Evolutionary conservation across 768 basidiomycete species (phyloP).

Genomic region (Lactarius vividus): DNA sequence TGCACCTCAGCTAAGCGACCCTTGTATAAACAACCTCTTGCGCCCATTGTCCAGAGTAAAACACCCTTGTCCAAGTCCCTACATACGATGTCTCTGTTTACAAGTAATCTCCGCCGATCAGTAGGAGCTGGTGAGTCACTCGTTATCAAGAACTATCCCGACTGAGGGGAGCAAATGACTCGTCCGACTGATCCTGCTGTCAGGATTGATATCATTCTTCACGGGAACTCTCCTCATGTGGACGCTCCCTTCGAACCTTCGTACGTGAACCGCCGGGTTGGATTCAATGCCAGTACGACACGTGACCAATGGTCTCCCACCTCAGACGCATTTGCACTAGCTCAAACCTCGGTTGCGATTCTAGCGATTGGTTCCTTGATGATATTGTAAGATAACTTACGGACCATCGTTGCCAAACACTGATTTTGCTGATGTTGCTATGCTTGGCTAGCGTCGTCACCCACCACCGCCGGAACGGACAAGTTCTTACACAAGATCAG

Average conservation of each 20-base stretch:
- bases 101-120: slow-evolving; percentile 26
- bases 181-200: not conserved
- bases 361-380: slow-evolving; percentile 64
- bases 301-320: slow-evolving; percentile 6
- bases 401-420: not conserved
- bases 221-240: slow-evolving; percentile 22
- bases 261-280: slow-evolving; percentile 21
- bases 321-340: slow-evolving; percentile 34
- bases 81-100: slow-evolving; percentile 25
- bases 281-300: slow-evolving; percentile 12
- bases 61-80: not conserved
- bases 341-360: slow-evolving; percentile 72
- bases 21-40: slow-evolving; percentile 9
- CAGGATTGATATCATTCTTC: slow-evolving; percentile 19
- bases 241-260: slow-evolving; percentile 46
- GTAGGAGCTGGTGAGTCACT: slow-evolving; percentile 23
- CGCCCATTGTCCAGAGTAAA: slow-evolving; percentile 1
- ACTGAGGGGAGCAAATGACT: not conserved
- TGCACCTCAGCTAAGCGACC: not conserved
- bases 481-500: slow-evolving; percentile 63
- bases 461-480: slow-evolving; percentile 62
- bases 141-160: not conserved
- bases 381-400: slow-evolving; percentile 56
- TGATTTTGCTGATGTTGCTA: not conserved
- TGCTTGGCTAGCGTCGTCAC: slow-evolving; percentile 51